Base-by-base conservation (phyloP, 495 filamentous ascomycete species). In the Elasticomyces elasticus region DNA sequence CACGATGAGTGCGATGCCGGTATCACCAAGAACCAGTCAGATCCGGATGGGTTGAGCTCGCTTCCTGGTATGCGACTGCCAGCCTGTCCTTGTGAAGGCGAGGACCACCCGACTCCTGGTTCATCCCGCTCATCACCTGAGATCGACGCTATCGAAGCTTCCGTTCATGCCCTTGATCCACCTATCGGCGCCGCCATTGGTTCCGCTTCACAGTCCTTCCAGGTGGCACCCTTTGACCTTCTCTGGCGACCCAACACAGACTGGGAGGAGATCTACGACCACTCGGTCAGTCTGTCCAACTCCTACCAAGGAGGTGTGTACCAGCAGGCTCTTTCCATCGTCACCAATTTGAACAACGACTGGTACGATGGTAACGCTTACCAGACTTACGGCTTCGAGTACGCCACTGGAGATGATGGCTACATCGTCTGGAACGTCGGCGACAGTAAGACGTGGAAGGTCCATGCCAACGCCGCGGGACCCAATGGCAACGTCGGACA, bases 361-460 rank as follows among this genome's bases (percentile, higher is more conserved):
- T 66, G 65, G 64, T 68, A 67, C 49, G 57, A 68, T 51, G 60
- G 58, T 37, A 60, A 65, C 19, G 44, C 48, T 12, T 68, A 67
- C 54, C 66, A 68, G 47, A 61, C 55, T 45, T 68, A 66, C 55
- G 62, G 63, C 42, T 68, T 67, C 54, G 66, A 68, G 26, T 68
- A 68, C 49, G 40, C 43, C 17, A 62, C 66, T 7, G 61, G 62
- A 25, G 51, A 56, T n/a, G 35, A 51, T 13, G 65, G 62, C 5
- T 42, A 62, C 27, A 60, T 68, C 23, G 47, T 53, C 5, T 68
- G 66, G 66, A 64, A 63, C 43, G 60, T 67, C 13, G 66, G 65
- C 42, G 57, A 58, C 48, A 37, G 49, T 5, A 33, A 51, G 33
- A 63, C 64, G 9, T 64, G 55, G 53, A 58, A 58, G 33, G 50